A percentile compares a stretch with the other conserved stretches of the same genome.
Evolutionary conservation across 345 rosid species (phyloP).

Genomic region (Odontarrhena argentea): DNA sequence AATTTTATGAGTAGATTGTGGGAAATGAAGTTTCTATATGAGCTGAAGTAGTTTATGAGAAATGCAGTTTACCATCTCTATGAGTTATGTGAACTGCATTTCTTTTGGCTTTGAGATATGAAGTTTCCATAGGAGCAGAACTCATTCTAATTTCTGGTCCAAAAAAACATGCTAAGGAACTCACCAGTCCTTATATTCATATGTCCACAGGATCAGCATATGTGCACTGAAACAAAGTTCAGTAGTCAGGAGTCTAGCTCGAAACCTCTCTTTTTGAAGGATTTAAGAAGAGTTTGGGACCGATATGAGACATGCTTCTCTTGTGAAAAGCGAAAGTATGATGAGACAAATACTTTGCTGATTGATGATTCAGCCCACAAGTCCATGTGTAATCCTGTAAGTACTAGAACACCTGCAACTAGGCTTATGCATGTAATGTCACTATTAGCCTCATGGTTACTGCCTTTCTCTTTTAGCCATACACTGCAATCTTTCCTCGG

Average conservation of each 20-base stretch:
- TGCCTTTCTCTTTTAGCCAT: conserved; percentile 46
- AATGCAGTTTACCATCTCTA: background rate
- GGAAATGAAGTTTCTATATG: conserved; percentile 1
- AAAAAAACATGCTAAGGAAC: conserved; percentile 9
- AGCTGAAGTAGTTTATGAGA: too few species aligned
- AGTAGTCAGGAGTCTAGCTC: conserved; percentile 53
- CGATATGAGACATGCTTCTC: conserved; percentile 48
- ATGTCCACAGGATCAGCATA: conserved; percentile 53
- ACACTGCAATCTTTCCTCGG: conserved; percentile 80
- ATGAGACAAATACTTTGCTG: conserved; percentile 75
- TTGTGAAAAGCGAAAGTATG: conserved; percentile 60
- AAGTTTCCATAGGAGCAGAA: conserved; percentile 2
- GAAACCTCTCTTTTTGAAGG: conserved; percentile 78
- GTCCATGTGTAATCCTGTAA: conserved; percentile 83
- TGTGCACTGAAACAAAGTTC: conserved; percentile 61
- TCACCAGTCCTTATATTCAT: conserved; percentile 8
- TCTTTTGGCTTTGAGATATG: conserved; percentile 14
- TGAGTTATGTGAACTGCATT: conserved; percentile 7
- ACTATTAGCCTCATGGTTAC: conserved; percentile 11
- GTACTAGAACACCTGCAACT: conserved; percentile 14
- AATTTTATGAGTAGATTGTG: conserved; percentile 5
- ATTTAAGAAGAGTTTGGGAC: conserved; percentile 70
- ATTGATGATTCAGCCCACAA: conserved; percentile 91
- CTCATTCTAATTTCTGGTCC: background rate
- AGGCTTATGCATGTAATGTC: conserved; percentile 11